Percentiles rank a stretch among this genome's conserved stretches.
These are phyloP conservation scores for Candida rishiriensis DNA, from an alignment of 805 yeast species.

Conservation along the genomic window DNA sequence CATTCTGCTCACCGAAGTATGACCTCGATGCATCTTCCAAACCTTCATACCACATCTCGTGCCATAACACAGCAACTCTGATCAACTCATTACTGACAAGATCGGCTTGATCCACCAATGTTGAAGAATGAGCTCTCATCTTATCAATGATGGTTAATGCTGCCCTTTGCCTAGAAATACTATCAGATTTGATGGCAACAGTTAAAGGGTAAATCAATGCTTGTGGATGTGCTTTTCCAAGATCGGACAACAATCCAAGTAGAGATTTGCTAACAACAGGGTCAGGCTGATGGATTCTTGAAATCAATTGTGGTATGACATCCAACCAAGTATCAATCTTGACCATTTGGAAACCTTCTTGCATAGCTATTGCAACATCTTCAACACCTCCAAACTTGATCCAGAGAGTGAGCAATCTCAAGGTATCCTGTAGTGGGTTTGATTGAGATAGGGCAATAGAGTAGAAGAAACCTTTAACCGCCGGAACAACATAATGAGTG, in stretches of 20 bases:
- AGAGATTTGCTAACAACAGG: conserved; percentile 76
- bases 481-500: conserved; percentile 89
- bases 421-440: conserved; percentile 87
- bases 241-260: conserved; percentile 72
- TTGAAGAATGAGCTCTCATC: conserved; percentile 84
- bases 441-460: conserved; percentile 85
- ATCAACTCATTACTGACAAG: conserved; percentile 90
- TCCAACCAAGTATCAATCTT: conserved; percentile 92
- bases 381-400: conserved; percentile 91
- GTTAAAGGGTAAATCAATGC: conserved; percentile 93
- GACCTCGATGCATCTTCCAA: conserved; percentile 93
- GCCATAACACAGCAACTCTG: conserved; percentile 95
- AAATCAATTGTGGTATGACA: conserved; percentile 91
- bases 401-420: conserved; percentile 89
- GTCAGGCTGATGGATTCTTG: conserved; percentile 95
- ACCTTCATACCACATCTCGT: conserved; percentile 97
- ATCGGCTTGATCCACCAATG: conserved; percentile 86
- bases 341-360: conserved; percentile 85
- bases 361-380: conserved; percentile 86
- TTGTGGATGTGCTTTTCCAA: conserved; percentile 96
- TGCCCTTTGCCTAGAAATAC: conserved; percentile 83
- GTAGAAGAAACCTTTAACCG: conserved; percentile 92
- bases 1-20: conserved; percentile 90
- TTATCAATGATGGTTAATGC: conserved; percentile 88
- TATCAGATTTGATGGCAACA: conserved; percentile 93